These are phyloP conservation scores for Yamadazyma epiphylla DNA, from an alignment of 1,139 yeast species.

Conservation along the genomic window DNA sequence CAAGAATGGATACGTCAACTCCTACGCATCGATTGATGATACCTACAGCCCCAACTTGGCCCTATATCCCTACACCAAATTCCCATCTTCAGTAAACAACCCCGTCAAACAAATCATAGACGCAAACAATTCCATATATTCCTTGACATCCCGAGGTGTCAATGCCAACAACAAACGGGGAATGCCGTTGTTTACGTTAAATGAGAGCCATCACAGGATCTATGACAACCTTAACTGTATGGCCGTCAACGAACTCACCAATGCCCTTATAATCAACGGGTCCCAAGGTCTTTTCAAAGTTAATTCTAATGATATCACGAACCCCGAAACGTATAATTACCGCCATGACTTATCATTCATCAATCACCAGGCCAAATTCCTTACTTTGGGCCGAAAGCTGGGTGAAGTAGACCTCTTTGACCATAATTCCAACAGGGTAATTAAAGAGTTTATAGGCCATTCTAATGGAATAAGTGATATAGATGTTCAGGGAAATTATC, in stretches of 20 bases:
- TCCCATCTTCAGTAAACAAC: conserved; percentile 35
- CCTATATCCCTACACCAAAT: conserved; percentile 47
- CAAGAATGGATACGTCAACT: conserved; percentile 33
- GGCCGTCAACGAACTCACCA: conserved; percentile 31
- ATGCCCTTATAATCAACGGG: conserved; percentile 37
- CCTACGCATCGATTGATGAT: conserved; percentile 37
- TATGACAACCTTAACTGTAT: conserved; percentile 34
- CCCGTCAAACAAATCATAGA: conserved; percentile 8
- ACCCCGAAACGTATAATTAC: conserved; percentile 28
- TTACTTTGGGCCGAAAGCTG: conserved; percentile 62
- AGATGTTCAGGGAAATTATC: conserved; percentile 70
- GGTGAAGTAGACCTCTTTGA: conserved; percentile 82
- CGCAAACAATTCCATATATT: conserved; percentile 55
- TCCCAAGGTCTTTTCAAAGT: conserved; percentile 45
- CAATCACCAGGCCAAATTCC: conserved; percentile 31
- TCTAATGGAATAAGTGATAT: conserved; percentile 73
- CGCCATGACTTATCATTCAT: conserved; percentile 30
- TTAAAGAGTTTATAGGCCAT: conserved; percentile 68
- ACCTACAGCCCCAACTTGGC: conserved; percentile 6
- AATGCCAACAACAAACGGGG: conserved; percentile 61
- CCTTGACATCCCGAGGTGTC: conserved; percentile 51
- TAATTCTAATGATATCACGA: conserved; percentile 47
- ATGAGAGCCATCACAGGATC: conserved; percentile 22
- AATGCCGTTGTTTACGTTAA: conserved; percentile 36
- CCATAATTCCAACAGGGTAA: conserved; percentile 49